A percentile compares a stretch with the other conserved stretches of the same genome.
Conservation (phyloP, 1,284 basidiomycete genomes). For the Pseudozyma sp. region DNA sequence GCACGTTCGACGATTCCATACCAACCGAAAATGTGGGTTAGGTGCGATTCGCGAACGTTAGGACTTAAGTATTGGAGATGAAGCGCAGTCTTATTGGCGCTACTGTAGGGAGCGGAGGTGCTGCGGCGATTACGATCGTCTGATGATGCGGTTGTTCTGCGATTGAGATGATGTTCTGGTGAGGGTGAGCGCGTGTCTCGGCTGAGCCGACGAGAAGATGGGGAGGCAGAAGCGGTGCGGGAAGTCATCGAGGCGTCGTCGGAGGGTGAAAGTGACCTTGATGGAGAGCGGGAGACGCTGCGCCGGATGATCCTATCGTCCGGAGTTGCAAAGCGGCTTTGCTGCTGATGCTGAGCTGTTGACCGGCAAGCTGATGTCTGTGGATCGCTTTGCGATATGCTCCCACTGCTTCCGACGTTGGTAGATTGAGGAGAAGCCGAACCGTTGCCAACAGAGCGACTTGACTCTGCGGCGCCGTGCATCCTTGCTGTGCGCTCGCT, state of each 20-base stretch:
- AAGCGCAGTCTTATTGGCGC: slow-evolving; percentile 23
- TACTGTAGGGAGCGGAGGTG: not conserved
- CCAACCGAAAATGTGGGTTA: slow-evolving; percentile 48
- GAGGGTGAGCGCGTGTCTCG: not conserved
- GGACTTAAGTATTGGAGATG: slow-evolving; percentile 31
- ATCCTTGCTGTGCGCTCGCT: not conserved
- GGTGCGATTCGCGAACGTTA: slow-evolving; percentile 44
- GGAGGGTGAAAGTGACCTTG: slow-evolving; percentile 9
- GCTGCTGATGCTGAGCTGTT: too few relatives aligned
- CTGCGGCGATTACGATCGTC: not conserved
- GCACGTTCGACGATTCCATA: slow-evolving; percentile 38
- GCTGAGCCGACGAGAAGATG: too few relatives aligned
- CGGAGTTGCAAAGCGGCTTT: not conserved
- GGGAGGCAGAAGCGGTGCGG: not conserved
- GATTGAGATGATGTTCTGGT: not conserved
- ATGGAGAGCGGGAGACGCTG: slow-evolving; percentile 7
- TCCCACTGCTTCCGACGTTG: too few relatives aligned
- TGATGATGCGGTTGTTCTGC: not conserved
- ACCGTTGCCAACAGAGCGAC: not conserved
- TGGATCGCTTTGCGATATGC: too few relatives aligned
- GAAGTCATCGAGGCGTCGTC: slow-evolving; percentile 3
- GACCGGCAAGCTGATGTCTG: too few relatives aligned
- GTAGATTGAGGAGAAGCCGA: slow-evolving; percentile 2
- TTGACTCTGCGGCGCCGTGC: slow-evolving; percentile 16
- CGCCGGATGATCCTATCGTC: not conserved